Conservation (phyloP, 2,329 filamentous ascomycete genomes). For the Dryadomyces quercus-mongolicae region DNA sequence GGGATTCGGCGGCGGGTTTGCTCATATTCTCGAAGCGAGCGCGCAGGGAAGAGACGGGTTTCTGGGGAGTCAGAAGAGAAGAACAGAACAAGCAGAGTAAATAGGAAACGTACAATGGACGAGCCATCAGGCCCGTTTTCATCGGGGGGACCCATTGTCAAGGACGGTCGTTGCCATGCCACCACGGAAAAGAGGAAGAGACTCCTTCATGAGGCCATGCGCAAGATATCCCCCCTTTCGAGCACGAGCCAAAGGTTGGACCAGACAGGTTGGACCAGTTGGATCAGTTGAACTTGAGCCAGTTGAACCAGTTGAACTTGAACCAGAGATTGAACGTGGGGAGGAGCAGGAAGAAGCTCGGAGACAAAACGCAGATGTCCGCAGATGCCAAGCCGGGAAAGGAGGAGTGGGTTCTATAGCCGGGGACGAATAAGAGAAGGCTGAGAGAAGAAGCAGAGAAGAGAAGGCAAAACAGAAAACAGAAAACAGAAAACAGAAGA, state of each 20-base stretch:
- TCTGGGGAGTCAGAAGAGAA: slow-evolving; percentile 30
- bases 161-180: slow-evolving; percentile 1
- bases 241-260: background rate
- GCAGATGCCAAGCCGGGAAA: slow-evolving; percentile 1
- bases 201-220: slow-evolving; percentile 1
- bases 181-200: background rate
- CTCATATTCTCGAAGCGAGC: slow-evolving; percentile 73
- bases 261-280: no score
- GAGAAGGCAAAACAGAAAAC: background rate
- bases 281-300: no score
- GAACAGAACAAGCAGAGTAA: background rate
- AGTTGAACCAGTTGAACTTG: no score
- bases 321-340: no score
- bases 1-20: slow-evolving; percentile 26
- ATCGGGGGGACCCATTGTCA: slow-evolving; percentile 29
- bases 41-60: slow-evolving; percentile 69
- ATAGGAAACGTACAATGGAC: slow-evolving; percentile 48
- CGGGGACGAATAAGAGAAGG: background rate
- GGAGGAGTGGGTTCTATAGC: background rate
- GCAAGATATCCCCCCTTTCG: background rate
- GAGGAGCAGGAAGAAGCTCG: background rate
- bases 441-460: background rate
- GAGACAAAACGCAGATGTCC: background rate
- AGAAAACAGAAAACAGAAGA: background rate
- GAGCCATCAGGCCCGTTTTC: slow-evolving; percentile 60